A percentile compares a stretch with the other conserved stretches of the same genome.
Evolutionary conservation across 768 basidiomycete species (phyloP).

Genomic region (Leccinum imitatum): DNA sequence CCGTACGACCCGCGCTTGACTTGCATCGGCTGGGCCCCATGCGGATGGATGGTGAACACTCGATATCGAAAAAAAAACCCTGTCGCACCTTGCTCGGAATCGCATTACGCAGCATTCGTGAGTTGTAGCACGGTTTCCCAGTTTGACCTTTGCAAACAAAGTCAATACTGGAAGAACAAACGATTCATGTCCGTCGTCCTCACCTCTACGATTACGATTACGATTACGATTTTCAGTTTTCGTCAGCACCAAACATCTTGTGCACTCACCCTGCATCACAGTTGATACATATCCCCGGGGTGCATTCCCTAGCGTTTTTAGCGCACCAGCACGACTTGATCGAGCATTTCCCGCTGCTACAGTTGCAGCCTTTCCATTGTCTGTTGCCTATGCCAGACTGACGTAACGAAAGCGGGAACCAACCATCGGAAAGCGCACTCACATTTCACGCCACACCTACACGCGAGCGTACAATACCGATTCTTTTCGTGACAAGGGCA

Average conservation of each 20-base stretch:
- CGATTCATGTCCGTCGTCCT: background rate
- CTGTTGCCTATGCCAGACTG: conserved; percentile 13
- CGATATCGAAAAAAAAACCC: background rate
- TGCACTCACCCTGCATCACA: conserved; percentile 44
- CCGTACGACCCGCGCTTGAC: conserved; percentile 40
- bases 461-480: conserved; percentile 47
- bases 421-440: conserved; percentile 12
- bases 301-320: conserved; percentile 43
- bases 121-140: conserved; percentile 29
- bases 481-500: conserved; percentile 43
- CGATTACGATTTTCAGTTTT: background rate
- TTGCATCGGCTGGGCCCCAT: conserved; percentile 30
- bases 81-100: conserved; percentile 19
- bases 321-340: conserved; percentile 38
- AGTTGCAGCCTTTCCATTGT: conserved; percentile 15
- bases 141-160: conserved; percentile 15
- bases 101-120: conserved; percentile 24
- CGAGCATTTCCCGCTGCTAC: conserved; percentile 30
- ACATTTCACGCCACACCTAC: conserved; percentile 47
- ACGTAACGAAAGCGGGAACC: background rate
- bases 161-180: background rate
- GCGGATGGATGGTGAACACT: background rate
- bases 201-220: conserved; percentile 21
- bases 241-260: too few relatives aligned
- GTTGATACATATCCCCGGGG: conserved; percentile 47